Percentiles rank a stretch among this genome's conserved stretches.
Conservation (phyloP, 441 rosid genomes). For the Daphne laureola region DNA sequence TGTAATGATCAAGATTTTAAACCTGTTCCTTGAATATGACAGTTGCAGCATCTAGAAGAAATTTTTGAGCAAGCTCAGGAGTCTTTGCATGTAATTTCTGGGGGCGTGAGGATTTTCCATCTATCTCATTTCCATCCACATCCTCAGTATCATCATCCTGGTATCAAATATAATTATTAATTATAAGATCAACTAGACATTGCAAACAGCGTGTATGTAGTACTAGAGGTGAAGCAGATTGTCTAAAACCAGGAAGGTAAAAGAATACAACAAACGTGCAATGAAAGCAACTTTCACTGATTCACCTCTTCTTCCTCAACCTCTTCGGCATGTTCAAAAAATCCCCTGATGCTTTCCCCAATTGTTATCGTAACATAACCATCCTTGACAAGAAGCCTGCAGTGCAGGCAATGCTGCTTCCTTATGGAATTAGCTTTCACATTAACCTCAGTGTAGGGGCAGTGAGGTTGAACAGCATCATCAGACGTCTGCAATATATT, state of each 20-base stretch:
- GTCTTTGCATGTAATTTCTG: constrained; percentile 94
- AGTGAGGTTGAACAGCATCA: constrained; percentile 70
- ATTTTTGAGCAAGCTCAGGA: constrained; percentile 99
- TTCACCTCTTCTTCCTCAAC: constrained; percentile 96
- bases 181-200: too few relatives aligned
- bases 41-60: constrained; percentile 92
- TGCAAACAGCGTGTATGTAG: too few relatives aligned
- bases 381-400: constrained; percentile 87
- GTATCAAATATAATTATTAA: not conserved
- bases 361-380: constrained; percentile 78
- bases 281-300: constrained; percentile 12
- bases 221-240: not conserved
- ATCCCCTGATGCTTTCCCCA: constrained; percentile 70
- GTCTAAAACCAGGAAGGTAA: constrained; percentile 4
- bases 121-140: constrained; percentile 88
- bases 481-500: constrained; percentile 46
- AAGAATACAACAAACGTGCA: not conserved
- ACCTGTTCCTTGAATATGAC: constrained; percentile 95
- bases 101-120: constrained; percentile 95
- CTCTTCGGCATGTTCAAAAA: constrained; percentile 95
- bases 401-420: constrained; percentile 80
- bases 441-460: constrained; percentile 69
- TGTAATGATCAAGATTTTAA: constrained; percentile 2
- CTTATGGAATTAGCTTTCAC: constrained; percentile 84
- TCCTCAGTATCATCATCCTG: constrained; percentile 97